These are phyloP conservation scores for Ilex aquifolium DNA, from an alignment of 257 asterid species.

Conservation along the genomic window DNA sequence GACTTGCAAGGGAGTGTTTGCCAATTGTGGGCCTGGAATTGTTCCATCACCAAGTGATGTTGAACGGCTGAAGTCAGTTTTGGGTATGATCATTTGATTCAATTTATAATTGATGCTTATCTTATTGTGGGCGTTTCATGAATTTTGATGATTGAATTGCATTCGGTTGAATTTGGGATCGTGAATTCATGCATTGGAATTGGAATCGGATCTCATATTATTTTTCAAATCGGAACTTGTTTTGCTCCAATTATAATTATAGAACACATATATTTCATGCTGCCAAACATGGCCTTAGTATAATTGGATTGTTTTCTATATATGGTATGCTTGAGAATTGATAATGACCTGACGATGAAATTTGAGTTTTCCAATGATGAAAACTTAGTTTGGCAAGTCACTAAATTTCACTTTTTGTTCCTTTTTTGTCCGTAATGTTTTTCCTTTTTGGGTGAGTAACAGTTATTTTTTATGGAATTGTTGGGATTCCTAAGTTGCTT, in stretches of 20 bases:
- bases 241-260: background rate
- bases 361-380: no score
- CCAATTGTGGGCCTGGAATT: constrained; percentile 26
- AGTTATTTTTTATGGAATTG: no score
- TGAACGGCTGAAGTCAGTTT: constrained; percentile 49
- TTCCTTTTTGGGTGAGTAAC: no score
- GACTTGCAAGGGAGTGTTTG: background rate
- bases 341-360: background rate
- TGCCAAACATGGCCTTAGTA: background rate
- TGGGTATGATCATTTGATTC: constrained; percentile 42
- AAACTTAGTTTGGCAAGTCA: no score
- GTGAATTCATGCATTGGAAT: no score
- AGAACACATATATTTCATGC: background rate
- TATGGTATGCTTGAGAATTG: background rate
- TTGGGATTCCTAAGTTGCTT: no score
- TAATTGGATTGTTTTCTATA: background rate
- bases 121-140: background rate
- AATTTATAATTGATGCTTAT: background rate
- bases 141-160: background rate
- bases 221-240: background rate
- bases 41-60: constrained; percentile 70
- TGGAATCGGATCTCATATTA: no score
- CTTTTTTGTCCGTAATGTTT: no score
- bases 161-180: no score
- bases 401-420: no score